phyloP scores from a whole-genome alignment of 257 asterid species.

The Penstemon barbatus region DNA sequence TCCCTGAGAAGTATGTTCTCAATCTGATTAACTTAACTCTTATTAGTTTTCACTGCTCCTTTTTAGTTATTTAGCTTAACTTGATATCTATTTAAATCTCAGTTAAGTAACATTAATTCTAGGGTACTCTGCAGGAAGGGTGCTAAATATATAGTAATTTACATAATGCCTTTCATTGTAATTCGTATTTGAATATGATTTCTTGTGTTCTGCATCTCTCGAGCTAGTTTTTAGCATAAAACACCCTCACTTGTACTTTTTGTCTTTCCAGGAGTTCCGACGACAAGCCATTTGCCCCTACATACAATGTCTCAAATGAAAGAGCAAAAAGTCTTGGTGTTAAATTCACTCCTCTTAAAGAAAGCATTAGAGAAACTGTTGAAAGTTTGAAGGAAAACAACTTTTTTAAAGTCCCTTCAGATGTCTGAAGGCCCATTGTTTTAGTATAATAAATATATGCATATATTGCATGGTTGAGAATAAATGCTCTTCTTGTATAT shows the following conservation, averaged over 20 bases:
- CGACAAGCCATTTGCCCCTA: constrained; percentile 39
- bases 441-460: too few relatives aligned
- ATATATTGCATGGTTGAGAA: neutral
- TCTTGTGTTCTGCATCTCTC: neutral
- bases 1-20: constrained; percentile 52
- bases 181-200: neutral
- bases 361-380: constrained; percentile 57
- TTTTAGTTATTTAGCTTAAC: neutral
- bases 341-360: constrained; percentile 50
- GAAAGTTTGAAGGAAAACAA: constrained; percentile 55
- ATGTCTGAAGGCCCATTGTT: neutral
- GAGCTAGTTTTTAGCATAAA: neutral
- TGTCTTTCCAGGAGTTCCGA: constrained; percentile 45
- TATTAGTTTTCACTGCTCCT: neutral
- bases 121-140: too few relatives aligned
- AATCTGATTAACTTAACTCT: neutral
- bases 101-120: too few relatives aligned
- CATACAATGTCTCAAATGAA: constrained; percentile 47
- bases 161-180: neutral
- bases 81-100: neutral
- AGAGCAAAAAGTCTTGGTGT: constrained; percentile 50
- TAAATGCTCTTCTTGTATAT: neutral
- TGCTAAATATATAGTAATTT: too few relatives aligned
- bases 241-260: too few relatives aligned
- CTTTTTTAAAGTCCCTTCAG: constrained; percentile 36